phyloP scores from a whole-genome alignment of 495 filamentous ascomycete genomes.

The Hypoxylon rickii region DNA sequence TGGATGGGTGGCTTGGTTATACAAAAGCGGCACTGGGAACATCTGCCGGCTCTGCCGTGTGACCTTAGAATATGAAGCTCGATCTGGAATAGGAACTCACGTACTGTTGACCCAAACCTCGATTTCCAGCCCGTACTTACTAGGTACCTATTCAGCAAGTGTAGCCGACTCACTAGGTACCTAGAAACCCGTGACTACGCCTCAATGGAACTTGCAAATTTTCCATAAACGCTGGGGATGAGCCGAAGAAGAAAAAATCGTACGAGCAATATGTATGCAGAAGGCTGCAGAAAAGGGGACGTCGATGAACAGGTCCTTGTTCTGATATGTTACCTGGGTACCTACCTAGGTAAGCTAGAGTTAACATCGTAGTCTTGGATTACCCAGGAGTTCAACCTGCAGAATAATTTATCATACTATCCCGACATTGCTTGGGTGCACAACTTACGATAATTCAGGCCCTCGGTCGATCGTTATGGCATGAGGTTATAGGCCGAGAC shows the following conservation, averaged over 20 bases:
- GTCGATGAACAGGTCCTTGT: slow-evolving; percentile 23
- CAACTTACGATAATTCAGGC: slow-evolving; percentile 1
- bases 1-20: too few species aligned
- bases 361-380: neutral
- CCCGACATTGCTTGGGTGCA: slow-evolving; percentile 8
- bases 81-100: neutral
- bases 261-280: too few species aligned
- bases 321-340: slow-evolving; percentile 6
- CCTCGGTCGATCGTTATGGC: neutral
- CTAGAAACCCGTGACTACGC: too few species aligned
- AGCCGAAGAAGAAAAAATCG: too few species aligned
- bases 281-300: too few species aligned
- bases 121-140: too few species aligned
- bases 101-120: neutral
- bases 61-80: slow-evolving; percentile 3
- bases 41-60: neutral
- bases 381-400: neutral
- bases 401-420: neutral
- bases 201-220: too few species aligned
- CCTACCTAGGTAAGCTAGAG: neutral
- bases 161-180: too few species aligned
- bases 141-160: neutral
- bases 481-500: slow-evolving; percentile 11
- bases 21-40: slow-evolving; percentile 1
- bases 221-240: too few species aligned